Evolutionary conservation across 1,139 yeast species (phyloP), one percentile per base, ranked within the genome.

Genomic region (Spencermartinsiella ligniputridi): DNA sequence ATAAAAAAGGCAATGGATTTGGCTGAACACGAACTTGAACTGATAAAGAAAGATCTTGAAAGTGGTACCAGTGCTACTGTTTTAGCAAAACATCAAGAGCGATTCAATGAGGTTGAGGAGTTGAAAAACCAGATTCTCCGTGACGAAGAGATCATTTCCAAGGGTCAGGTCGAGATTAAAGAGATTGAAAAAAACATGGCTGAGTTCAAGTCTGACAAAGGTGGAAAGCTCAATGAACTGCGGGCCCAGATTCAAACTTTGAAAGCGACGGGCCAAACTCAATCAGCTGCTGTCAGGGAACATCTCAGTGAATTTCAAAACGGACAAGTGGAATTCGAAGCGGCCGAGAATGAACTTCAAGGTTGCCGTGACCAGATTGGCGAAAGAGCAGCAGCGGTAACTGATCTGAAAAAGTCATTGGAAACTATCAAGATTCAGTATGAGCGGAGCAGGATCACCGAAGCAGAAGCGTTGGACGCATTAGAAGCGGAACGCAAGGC

Each of bases 151-250:
- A 60, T 55, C 2, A 58, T 70, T 12, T 42, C 52, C 8, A 53
- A 51, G 16, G 52, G 60, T 36, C 63, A 67, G 48, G 55, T 65
- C 35, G 46, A 49, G 1, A 75, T 87, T n/a, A 52, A 58, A 6
- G 62, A 62, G 4, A 81, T 87, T 45, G 88, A 85, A 58, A 75
- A 70, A 27, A 98, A 94, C 62, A 86, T 89, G 71, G 71, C 73
- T 42, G 98, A 94, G 55, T 90, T 90, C 62, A 79, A 78, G 49
- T 72, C 70, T 45, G 86, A 94, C 62, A 90, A 89, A 55, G 88
- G 90, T 0, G 76, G 83, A 1, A 94, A 92, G 62, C 71, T 94
- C 47, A 78, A 79, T 44, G 78, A 84, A 53, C 68, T 94, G 45
- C 78, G 81, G 56, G 56, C 62, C 20, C 39, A 50, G 4, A 47